Evolutionary conservation across 2,329 filamentous ascomycete species (phyloP).

Genomic region (Sarocladiaceae sp.): DNA sequence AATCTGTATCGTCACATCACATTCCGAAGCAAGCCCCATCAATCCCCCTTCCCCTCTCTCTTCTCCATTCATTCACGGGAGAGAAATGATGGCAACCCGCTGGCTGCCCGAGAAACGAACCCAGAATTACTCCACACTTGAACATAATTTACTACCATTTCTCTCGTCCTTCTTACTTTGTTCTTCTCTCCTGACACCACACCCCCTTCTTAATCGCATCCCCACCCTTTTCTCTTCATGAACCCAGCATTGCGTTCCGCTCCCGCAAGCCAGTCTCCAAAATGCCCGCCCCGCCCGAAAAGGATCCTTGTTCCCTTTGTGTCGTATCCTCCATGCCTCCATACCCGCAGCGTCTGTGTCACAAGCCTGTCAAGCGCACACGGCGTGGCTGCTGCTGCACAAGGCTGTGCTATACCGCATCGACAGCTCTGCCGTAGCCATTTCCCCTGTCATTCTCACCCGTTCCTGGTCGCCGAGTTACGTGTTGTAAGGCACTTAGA

Average conservation of each 20-base stretch:
- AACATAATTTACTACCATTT: no score
- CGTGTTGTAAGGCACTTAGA: no score
- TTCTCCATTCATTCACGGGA: no score
- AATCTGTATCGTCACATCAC: conserved; percentile 7
- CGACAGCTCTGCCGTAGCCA: no score
- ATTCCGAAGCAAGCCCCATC: conserved; percentile 3
- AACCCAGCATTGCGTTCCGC: not conserved
- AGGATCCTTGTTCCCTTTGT: not conserved
- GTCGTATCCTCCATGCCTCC: not conserved
- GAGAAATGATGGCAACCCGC: no score
- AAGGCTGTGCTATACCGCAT: conserved; percentile 4
- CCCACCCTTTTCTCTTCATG: not conserved
- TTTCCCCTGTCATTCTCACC: no score
- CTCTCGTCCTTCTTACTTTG: not conserved
- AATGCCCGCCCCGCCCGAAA: not conserved
- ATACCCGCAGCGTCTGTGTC: not conserved
- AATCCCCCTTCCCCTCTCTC: no score
- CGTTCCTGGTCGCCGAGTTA: no score
- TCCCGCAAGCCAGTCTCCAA: conserved; percentile 2
- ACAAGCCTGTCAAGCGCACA: conserved; percentile 3
- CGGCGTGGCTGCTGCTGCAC: not conserved
- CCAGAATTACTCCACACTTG: no score
- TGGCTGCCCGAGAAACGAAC: not conserved
- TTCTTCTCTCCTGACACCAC: not conserved
- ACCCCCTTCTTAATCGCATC: not conserved